A percentile compares a stretch with the other conserved stretches of the same genome.
Conservation (phyloP, 495 filamentous ascomycete species). For the Podospora tetraspora region DNA sequence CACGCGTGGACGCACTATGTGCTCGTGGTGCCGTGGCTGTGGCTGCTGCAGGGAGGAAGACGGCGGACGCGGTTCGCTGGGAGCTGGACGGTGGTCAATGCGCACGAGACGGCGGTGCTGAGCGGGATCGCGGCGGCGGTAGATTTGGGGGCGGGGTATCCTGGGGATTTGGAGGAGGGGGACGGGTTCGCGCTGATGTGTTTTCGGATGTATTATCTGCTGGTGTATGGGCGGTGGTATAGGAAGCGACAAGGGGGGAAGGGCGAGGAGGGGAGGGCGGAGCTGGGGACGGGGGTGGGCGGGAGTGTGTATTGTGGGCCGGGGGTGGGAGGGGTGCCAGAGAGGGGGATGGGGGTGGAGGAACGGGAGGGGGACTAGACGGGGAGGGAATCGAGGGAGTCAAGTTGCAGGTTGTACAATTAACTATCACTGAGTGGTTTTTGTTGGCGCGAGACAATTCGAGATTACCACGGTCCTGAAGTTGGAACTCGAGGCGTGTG, state of each 20-base stretch:
- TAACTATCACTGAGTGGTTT: too few species aligned
- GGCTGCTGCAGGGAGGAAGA: slow-evolving; percentile 63
- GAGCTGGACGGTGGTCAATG: slow-evolving; percentile 79
- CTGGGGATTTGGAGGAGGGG: slow-evolving; percentile 41
- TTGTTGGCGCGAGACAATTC: too few species aligned
- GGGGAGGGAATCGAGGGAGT: neutral
- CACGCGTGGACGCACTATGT: slow-evolving; percentile 78
- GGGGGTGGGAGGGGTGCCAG: slow-evolving; percentile 37
- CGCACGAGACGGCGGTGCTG: slow-evolving; percentile 75
- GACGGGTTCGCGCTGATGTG: slow-evolving; percentile 33
- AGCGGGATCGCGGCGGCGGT: slow-evolving; percentile 75
- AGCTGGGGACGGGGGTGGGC: slow-evolving; percentile 48
- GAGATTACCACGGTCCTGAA: too few species aligned
- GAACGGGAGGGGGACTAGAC: slow-evolving; percentile 31
- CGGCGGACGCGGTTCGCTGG: slow-evolving; percentile 65
- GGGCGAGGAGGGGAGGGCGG: slow-evolving; percentile 29
- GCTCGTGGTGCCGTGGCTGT: slow-evolving; percentile 71
- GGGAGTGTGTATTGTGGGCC: slow-evolving; percentile 51
- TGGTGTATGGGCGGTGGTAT: slow-evolving; percentile 40
- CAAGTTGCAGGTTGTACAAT: neutral
- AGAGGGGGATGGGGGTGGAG: slow-evolving; percentile 46
- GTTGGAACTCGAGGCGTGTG: too few species aligned
- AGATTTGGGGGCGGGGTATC: slow-evolving; percentile 70
- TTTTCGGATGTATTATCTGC: slow-evolving; percentile 39
- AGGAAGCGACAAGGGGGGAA: slow-evolving; percentile 15